A percentile compares a stretch with the other conserved stretches of the same genome.
Evolutionary conservation across 1,284 basidiomycete genomes (phyloP).

Genomic region (Pseudozyma sp.): DNA sequence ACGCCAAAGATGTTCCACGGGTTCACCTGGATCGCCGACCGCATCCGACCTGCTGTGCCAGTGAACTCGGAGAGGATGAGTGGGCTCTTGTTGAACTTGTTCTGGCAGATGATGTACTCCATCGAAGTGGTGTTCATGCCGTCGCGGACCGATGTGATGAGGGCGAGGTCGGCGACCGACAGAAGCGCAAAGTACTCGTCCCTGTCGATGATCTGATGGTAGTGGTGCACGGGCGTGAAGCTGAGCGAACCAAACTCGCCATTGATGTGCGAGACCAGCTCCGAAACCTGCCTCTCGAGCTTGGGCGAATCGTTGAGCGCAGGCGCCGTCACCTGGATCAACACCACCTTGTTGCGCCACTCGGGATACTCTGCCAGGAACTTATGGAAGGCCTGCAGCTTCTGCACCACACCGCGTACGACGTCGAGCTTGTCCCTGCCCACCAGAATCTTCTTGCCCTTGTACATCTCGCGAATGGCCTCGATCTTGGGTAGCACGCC

Average conservation of each 20-base stretch:
- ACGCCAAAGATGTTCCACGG: constrained; percentile 89
- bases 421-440: constrained; percentile 99
- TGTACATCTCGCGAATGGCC: constrained; percentile 85
- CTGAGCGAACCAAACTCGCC: constrained; percentile 93
- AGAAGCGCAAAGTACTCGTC: constrained; percentile 99
- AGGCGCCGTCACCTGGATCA: constrained; percentile 90
- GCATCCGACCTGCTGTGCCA: constrained; percentile 90
- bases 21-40: constrained; percentile 77
- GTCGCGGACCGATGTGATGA: constrained; percentile 94
- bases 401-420: constrained; percentile 96
- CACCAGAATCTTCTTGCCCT: constrained; percentile 98
- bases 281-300: constrained; percentile 91
- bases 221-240: constrained; percentile 99
- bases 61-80: constrained; percentile 96
- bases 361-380: constrained; percentile 92
- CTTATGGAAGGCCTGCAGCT: constrained; percentile 96
- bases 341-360: constrained; percentile 86
- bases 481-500: constrained; percentile 90
- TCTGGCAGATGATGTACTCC: constrained; percentile 95
- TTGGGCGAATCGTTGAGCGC: constrained; percentile 91
- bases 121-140: constrained; percentile 98
- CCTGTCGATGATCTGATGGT: constrained; percentile 92
- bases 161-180: constrained; percentile 90
- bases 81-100: constrained; percentile 78
- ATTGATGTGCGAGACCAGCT: constrained; percentile 96